A percentile compares a stretch with the other conserved stretches of the same genome.
Conservation (phyloP, 805 yeast genomes). For the Wickerhamiella siamensis region DNA sequence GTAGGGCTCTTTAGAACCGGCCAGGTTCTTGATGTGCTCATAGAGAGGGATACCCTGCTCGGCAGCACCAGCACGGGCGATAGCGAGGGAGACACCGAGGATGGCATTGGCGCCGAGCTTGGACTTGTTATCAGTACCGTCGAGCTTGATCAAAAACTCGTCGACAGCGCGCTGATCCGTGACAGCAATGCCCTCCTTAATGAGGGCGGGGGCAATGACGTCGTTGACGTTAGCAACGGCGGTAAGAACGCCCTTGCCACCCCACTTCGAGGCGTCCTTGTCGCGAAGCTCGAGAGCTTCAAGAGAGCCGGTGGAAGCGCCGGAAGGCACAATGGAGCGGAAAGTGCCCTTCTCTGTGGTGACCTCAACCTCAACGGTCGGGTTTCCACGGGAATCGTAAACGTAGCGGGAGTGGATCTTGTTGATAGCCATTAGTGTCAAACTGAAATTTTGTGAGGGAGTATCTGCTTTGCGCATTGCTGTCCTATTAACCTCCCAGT, state of each 20-base stretch:
- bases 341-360: slow-evolving; percentile 83
- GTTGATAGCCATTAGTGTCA: slow-evolving; percentile 58
- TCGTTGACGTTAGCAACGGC: slow-evolving; percentile 95
- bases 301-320: slow-evolving; percentile 98
- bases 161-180: slow-evolving; percentile 78
- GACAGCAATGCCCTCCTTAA: slow-evolving; percentile 70
- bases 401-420: slow-evolving; percentile 91
- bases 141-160: slow-evolving; percentile 70
- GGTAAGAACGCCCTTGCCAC: slow-evolving; percentile 95
- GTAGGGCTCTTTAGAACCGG: slow-evolving; percentile 67
- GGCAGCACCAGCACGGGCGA: slow-evolving; percentile 97
- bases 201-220: slow-evolving; percentile 84
- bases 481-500: too few relatives aligned
- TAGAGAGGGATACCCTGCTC: slow-evolving; percentile 87
- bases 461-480: too few relatives aligned
- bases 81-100: slow-evolving; percentile 95
- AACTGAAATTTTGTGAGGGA: not conserved
- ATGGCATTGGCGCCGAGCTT: slow-evolving; percentile 98
- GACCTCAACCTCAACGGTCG: slow-evolving; percentile 97
- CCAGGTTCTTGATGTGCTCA: slow-evolving; percentile 71
- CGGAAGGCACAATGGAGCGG: slow-evolving; percentile 98
- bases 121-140: slow-evolving; percentile 95
- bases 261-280: slow-evolving; percentile 94
- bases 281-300: slow-evolving; percentile 98
- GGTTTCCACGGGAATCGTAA: slow-evolving; percentile 99